Conservation (phyloP, 2,329 filamentous ascomycete species). For the Botrytis squamosa region DNA sequence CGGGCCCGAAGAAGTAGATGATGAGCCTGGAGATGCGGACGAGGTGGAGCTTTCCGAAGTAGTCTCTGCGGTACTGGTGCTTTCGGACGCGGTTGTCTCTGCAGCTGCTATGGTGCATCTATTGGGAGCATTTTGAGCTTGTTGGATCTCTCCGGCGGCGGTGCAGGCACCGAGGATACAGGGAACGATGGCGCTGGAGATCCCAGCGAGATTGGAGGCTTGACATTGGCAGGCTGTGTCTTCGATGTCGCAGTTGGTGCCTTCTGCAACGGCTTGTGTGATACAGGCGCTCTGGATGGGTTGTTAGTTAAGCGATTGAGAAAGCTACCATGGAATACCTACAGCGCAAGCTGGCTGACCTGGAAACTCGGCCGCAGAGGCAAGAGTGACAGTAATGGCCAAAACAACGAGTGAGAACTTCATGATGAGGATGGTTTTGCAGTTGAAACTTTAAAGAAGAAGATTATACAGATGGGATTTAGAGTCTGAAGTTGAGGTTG, state of each 20-base stretch:
- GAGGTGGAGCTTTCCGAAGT: not conserved
- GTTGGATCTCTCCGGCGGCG: not conserved
- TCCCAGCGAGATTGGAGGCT: not conserved
- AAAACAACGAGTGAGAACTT: constrained; percentile 12
- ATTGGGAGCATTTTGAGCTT: not conserved
- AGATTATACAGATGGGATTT: not conserved
- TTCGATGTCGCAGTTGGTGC: constrained; percentile 10
- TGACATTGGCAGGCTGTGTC: constrained; percentile 9
- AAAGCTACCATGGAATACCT: not conserved
- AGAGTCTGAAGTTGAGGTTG: not conserved
- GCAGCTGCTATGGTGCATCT: not conserved
- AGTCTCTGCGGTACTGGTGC: not conserved
- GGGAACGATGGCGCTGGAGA: not conserved
- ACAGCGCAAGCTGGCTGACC: constrained; percentile 12
- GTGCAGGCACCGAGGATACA: not conserved
- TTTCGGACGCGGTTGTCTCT: not conserved
- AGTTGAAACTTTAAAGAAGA: not conserved
- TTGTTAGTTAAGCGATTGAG: not conserved
- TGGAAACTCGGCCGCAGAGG: not conserved
- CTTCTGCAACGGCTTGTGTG: not conserved
- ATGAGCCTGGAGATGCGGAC: constrained; percentile 1
- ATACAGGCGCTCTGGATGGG: not conserved
- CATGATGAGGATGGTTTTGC: constrained; percentile 1
- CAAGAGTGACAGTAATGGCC: not conserved
- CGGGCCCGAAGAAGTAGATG: not conserved